These are phyloP conservation scores for Trifolium subterraneum DNA, from an alignment of 306 rosid species.

Conservation along the genomic window DNA sequence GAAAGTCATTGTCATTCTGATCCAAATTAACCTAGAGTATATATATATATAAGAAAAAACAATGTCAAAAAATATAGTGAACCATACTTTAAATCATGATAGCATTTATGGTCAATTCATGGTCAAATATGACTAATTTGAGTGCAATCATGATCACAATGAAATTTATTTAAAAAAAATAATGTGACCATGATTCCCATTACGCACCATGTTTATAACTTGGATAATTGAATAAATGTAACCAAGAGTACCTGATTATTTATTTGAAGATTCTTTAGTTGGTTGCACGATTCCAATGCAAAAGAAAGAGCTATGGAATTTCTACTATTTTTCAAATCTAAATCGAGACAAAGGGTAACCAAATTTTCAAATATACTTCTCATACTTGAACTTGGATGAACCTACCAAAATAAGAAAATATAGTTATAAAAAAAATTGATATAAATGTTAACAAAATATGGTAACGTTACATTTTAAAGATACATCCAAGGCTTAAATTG, in stretches of 20 bases:
- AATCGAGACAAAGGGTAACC: background rate
- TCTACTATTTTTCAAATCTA: background rate
- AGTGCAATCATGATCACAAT: background rate
- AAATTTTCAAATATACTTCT: background rate
- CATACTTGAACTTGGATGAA: background rate
- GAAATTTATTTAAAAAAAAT: no score
- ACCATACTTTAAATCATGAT: no score
- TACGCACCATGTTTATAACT: no score
- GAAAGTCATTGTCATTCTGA: background rate
- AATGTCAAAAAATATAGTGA: no score
- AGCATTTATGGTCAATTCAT: no score
- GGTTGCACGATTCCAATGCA: background rate
- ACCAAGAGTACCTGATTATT: background rate
- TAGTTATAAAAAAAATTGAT: background rate
- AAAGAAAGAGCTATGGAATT: background rate
- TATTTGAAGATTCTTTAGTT: slow-evolving; percentile 7
- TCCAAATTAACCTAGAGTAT: background rate
- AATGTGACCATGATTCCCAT: background rate
- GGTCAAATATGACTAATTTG: no score
- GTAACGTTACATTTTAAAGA: background rate
- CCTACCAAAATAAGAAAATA: background rate
- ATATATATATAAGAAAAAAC: background rate
- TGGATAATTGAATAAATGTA: background rate
- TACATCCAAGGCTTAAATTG: background rate
- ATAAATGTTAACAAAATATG: background rate